Percentiles rank a stretch among this genome's conserved stretches.
These are phyloP conservation scores for Elaphomyces granulatus DNA, from an alignment of 495 filamentous ascomycete species.

Conservation along the genomic window DNA sequence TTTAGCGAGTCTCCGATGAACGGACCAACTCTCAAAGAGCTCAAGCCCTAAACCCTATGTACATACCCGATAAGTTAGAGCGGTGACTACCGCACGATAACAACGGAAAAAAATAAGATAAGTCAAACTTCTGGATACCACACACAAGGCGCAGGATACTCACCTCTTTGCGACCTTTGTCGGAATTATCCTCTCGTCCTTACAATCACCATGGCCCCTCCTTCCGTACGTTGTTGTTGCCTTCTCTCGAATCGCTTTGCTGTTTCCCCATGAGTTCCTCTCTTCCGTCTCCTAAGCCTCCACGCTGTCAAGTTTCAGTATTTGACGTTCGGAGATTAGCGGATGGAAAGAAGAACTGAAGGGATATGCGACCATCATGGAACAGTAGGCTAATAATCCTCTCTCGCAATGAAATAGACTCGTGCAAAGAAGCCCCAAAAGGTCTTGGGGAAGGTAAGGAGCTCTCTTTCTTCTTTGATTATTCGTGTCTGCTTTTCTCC, in stretches of 20 bases:
- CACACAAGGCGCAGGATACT: constrained; percentile 41
- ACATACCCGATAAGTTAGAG: constrained; percentile 14
- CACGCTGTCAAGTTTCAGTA: too few species aligned
- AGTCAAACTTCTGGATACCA: constrained; percentile 13
- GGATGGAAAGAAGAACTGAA: neutral
- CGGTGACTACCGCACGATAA: too few species aligned
- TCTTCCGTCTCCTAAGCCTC: too few species aligned
- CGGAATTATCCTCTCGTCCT: constrained; percentile 12
- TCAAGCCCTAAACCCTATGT: constrained; percentile 6
- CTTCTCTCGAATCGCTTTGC: constrained; percentile 67
- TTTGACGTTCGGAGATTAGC: too few species aligned
- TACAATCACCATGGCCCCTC: constrained; percentile 37
- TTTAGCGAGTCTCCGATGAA: neutral
- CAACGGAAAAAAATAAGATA: constrained; percentile 10
- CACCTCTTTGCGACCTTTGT: constrained; percentile 42
- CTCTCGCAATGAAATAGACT: constrained; percentile 22
- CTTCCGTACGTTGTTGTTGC: constrained; percentile 64
- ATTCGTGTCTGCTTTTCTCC: too few species aligned
- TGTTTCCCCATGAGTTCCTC: constrained; percentile 39
- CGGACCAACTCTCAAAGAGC: too few species aligned
- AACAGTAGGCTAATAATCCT: constrained; percentile 32
- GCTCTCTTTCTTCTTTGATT: neutral
- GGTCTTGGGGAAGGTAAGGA: constrained; percentile 50
- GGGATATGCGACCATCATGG: constrained; percentile 32
- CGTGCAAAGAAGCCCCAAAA: constrained; percentile 49